Conservation (phyloP, 495 filamentous ascomycete species). For the Tuber magnatum region DNA sequence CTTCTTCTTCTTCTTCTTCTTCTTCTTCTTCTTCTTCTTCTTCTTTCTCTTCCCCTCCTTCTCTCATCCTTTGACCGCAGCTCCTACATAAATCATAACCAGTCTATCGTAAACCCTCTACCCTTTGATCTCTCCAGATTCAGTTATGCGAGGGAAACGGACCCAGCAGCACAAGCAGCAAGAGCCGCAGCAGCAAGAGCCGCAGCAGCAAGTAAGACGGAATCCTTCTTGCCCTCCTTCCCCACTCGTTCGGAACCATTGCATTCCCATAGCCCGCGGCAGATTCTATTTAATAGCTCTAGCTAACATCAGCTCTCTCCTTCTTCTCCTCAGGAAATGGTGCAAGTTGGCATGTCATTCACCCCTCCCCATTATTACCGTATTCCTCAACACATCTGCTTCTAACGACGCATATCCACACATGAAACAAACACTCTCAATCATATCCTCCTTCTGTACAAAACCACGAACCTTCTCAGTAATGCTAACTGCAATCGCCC, state of each 20-base stretch:
- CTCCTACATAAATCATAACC: neutral
- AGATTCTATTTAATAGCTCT: neutral
- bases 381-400: slow-evolving; percentile 37
- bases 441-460: slow-evolving; percentile 5
- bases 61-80: neutral
- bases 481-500: slow-evolving; percentile 28
- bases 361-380: slow-evolving; percentile 5
- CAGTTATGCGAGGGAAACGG: slow-evolving; percentile 34
- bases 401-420: neutral
- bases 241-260: neutral
- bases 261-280: neutral
- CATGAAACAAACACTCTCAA: neutral
- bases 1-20: neutral
- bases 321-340: slow-evolving; percentile 70
- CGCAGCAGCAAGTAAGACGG: slow-evolving; percentile 29
- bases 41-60: neutral
- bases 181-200: slow-evolving; percentile 32
- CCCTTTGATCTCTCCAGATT: neutral
- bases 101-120: neutral
- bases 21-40: neutral
- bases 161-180: slow-evolving; percentile 29
- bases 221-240: slow-evolving; percentile 15
- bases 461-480: slow-evolving; percentile 19
- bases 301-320: slow-evolving; percentile 9
- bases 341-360: slow-evolving; percentile 79